Percentiles rank a stretch among this genome's conserved stretches.
Evolutionary conservation across 2,329 filamentous ascomycete species (phyloP).

Genomic region (Talaromyces verruculosus): DNA sequence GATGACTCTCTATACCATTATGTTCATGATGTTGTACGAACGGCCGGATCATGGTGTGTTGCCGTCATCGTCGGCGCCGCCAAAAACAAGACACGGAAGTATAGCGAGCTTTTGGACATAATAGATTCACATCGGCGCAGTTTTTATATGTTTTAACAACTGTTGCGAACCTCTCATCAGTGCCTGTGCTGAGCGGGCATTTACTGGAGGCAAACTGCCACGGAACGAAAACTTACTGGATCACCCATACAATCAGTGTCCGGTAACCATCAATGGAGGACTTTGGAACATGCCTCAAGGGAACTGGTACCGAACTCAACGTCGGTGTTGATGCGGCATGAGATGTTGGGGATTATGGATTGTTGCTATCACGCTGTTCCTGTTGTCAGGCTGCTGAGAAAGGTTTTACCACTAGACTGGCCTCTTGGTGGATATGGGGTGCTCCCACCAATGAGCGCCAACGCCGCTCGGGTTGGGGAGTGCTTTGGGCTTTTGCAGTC

Average conservation of each 20-base stretch:
- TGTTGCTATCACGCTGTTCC: neutral
- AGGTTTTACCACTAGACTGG: neutral
- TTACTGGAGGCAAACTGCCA: neutral
- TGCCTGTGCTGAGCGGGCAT: neutral
- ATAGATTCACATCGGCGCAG: neutral
- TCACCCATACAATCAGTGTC: neutral
- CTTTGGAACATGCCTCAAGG: neutral
- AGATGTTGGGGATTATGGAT: neutral
- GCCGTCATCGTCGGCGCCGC: neutral
- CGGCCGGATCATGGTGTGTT: neutral
- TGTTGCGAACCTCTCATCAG: neutral
- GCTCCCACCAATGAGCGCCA: neutral
- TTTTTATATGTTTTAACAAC: neutral
- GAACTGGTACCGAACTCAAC: neutral
- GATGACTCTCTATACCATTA: neutral
- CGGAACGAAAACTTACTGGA: neutral
- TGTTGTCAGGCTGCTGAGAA: neutral
- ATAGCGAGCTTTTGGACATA: neutral
- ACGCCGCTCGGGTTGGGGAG: neutral
- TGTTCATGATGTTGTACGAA: neutral
- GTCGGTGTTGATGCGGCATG: neutral
- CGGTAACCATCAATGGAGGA: neutral
- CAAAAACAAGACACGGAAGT: neutral
- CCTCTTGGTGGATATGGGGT: neutral
- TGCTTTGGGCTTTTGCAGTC: neutral